Conservation (phyloP, 257 asterid species). For the Lycium barbarum region DNA sequence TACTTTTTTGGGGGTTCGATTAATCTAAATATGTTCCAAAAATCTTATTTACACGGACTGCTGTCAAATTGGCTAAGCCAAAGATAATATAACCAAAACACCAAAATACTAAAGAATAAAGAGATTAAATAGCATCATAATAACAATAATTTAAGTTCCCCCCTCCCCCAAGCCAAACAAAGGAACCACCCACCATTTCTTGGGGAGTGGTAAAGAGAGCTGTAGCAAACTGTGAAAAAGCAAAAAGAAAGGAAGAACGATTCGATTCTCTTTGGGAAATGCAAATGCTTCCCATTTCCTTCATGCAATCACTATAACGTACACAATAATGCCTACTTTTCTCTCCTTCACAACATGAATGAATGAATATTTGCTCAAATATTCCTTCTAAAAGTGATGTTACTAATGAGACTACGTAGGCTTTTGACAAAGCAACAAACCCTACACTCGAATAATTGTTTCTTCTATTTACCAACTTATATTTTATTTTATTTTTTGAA, state of each 20-base stretch:
- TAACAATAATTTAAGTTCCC: background rate
- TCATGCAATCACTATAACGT: constrained; percentile 29
- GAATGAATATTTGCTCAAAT: constrained; percentile 13
- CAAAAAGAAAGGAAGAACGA: constrained; percentile 55
- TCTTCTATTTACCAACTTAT: background rate
- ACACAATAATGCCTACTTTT: constrained; percentile 24
- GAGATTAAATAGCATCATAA: background rate
- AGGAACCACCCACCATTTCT: constrained; percentile 73
- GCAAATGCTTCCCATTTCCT: constrained; percentile 43
- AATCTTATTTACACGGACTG: background rate
- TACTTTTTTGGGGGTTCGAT: background rate
- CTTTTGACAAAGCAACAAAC: constrained; percentile 28
- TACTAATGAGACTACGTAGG: background rate
- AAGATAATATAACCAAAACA: constrained; percentile 25
- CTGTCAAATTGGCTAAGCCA: background rate
- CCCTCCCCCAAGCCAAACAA: background rate
- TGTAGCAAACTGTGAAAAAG: constrained; percentile 81
- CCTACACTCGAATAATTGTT: background rate
- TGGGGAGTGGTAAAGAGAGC: constrained; percentile 86
- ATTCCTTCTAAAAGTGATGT: constrained; percentile 20
- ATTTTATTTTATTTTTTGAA: background rate
- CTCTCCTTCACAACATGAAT: background rate
- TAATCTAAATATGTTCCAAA: background rate
- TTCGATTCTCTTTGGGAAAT: constrained; percentile 84
- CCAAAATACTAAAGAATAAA: constrained; percentile 25